These are phyloP conservation scores for Curvularia sp. DNA, from an alignment of 2,329 filamentous ascomycete species.

Conservation along the genomic window DNA sequence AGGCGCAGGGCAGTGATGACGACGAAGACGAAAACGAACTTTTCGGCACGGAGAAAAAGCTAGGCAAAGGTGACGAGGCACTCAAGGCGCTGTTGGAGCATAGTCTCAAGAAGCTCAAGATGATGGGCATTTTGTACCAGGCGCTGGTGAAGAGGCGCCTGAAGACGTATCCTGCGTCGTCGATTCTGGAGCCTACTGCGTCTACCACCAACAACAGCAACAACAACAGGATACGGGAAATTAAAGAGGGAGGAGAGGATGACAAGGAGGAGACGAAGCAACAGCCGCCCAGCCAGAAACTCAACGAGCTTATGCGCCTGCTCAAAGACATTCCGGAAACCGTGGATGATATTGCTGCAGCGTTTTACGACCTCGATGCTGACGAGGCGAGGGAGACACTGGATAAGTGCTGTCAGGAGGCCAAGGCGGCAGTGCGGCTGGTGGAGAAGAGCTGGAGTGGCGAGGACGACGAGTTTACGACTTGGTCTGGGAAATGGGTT, in stretches of 20 bases:
- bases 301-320: conserved; percentile 64
- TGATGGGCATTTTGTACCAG: conserved; percentile 72
- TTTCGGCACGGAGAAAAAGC: conserved; percentile 67
- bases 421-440: conserved; percentile 63
- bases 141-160: conserved; percentile 74
- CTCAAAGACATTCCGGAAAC: conserved; percentile 69
- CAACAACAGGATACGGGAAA: neutral
- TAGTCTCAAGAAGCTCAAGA: conserved; percentile 69
- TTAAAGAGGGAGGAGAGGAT: neutral
- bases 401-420: conserved; percentile 66
- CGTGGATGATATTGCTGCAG: conserved; percentile 73
- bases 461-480: conserved; percentile 75
- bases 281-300: conserved; percentile 31
- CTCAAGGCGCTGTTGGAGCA: conserved; percentile 71
- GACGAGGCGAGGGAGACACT: conserved; percentile 65
- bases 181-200: conserved; percentile 13
- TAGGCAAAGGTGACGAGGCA: conserved; percentile 67
- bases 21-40: conserved; percentile 66
- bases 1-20: conserved; percentile 52
- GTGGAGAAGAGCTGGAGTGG: conserved; percentile 68
- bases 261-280: neutral
- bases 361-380: conserved; percentile 74
- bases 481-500: conserved; percentile 71
- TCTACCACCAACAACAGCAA: neutral
- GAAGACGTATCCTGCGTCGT: conserved; percentile 58